A percentile compares a stretch with the other conserved stretches of the same genome.
phyloP scores from a whole-genome alignment of 2,329 filamentous ascomycete genomes.

The Bisporella sp. region DNA sequence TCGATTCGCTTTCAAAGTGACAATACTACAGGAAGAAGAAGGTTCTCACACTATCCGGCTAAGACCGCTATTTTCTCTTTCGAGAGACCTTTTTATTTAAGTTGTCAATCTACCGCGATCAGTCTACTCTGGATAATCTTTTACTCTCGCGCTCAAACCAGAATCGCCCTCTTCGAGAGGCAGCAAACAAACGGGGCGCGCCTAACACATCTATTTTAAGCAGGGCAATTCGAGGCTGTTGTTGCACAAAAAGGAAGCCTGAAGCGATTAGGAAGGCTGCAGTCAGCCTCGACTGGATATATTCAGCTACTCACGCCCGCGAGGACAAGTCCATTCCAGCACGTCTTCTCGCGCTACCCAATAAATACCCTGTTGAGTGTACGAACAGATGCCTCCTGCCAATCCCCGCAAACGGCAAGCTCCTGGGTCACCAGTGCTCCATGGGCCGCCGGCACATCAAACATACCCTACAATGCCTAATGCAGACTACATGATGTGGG shows the following conservation, averaged over 20 bases:
- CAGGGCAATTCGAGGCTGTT: conserved; percentile 9
- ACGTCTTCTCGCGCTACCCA: too few species aligned
- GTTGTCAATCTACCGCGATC: conserved; percentile 2
- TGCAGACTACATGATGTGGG: conserved; percentile 48
- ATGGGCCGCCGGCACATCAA: conserved; percentile 44
- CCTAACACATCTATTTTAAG: conserved; percentile 1
- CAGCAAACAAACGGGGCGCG: conserved; percentile 2
- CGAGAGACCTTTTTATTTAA: conserved; percentile 13
- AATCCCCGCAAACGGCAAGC: conserved; percentile 66
- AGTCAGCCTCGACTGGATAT: conserved; percentile 21
- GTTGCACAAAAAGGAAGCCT: conserved; percentile 8
- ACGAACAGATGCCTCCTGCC: conserved; percentile 28
- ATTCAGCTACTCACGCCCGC: background rate
- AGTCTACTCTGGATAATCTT: conserved; percentile 5
- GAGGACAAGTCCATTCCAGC: too few species aligned
- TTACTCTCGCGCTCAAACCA: conserved; percentile 12
- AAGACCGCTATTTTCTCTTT: conserved; percentile 17
- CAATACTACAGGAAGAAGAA: conserved; percentile 10
- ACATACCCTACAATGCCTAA: conserved; percentile 39
- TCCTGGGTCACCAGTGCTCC: conserved; percentile 60
- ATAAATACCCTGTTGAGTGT: too few species aligned
- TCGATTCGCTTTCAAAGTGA: too few species aligned
- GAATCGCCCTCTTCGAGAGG: conserved; percentile 9
- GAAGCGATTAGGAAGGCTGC: conserved; percentile 23
- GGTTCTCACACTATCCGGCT: conserved; percentile 13